These are phyloP conservation scores for Trametes hirsuta DNA, from an alignment of 1,284 basidiomycete species.

Conservation along the genomic window DNA sequence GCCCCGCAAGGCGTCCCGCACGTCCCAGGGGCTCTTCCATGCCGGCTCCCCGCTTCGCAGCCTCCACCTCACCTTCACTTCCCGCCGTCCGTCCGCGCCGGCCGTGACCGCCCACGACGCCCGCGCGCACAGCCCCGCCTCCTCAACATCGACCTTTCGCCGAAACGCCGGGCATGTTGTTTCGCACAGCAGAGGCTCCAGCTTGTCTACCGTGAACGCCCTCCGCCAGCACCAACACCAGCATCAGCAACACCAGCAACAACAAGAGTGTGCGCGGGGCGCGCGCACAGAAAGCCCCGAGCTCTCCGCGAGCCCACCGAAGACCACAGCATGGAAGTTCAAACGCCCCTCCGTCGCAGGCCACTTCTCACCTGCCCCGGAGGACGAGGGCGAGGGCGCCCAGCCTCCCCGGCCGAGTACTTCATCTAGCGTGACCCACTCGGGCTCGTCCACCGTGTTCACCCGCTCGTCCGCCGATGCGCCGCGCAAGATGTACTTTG, in stretches of 20 bases:
- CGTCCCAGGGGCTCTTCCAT: slow-evolving; percentile 41
- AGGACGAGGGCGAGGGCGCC: slow-evolving; percentile 30
- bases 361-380: slow-evolving; percentile 50
- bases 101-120: slow-evolving; percentile 32
- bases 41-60: slow-evolving; percentile 57
- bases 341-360: slow-evolving; percentile 66
- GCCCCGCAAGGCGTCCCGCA: slow-evolving; percentile 34
- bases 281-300: slow-evolving; percentile 25
- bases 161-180: slow-evolving; percentile 11
- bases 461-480: slow-evolving; percentile 45
- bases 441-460: slow-evolving; percentile 44
- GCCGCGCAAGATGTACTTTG: slow-evolving; percentile 49
- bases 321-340: slow-evolving; percentile 37
- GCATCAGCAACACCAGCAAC: no score
- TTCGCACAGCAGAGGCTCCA: slow-evolving; percentile 29
- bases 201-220: slow-evolving; percentile 25
- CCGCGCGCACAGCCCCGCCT: slow-evolving; percentile 26
- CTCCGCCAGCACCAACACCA: slow-evolving; percentile 6
- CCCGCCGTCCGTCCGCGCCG: slow-evolving; percentile 45
- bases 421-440: slow-evolving; percentile 63
- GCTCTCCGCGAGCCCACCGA: slow-evolving; percentile 24
- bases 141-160: slow-evolving; percentile 28
- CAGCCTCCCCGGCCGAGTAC: slow-evolving; percentile 64
- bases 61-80: slow-evolving; percentile 51
- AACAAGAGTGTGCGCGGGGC: slow-evolving; percentile 1